Evolutionary conservation across 148 eudicot species (phyloP), one percentile per base, ranked within the genome.

Genomic region (Amaranthus hypochondriacus): DNA sequence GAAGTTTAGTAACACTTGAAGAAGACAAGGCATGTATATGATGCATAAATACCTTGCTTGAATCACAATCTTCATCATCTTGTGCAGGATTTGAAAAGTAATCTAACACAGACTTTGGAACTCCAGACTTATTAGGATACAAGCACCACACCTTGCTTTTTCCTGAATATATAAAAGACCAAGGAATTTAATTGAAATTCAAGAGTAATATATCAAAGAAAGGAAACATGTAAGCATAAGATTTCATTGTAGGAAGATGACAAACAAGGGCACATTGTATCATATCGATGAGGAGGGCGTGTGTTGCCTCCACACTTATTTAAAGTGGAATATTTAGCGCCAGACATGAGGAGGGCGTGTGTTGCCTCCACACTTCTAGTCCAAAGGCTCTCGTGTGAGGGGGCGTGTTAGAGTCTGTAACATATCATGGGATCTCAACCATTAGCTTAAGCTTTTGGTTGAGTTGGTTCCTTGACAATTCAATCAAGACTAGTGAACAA

Each of bases 91-190:
- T 44, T 50, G 80, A 61, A 60, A 89, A 85, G 72, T 77, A 84
- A 75, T 92, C 94, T 60, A 80, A 78, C 73, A 91, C 87, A 13
- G 95, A 88, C 80, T 87, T 83, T 64, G 87, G 84, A 56, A 70
- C 84, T 77, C 89, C 89, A 77, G 83, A 72, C 86, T 91, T 93
- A 76, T 69, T 93, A 52, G 98, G 98, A 79, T 93, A 93, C 70
- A 93, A 88, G 77, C 94, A 93, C 89, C 87, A 91, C 59, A 91
- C 92, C 48, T 85, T 93, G 78, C 73, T 75, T 70, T 85, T 88
- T 68, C 98, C 98, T 93, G 87, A 55, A 87, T 80, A 68, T 7
- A 7, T 57, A 52, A 69, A 73, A 60, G 18, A 49, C 46, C 43
- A 62, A 77, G n/a, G 73, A 67, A 44, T 18, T 52, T 3, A 63